These are phyloP conservation scores for Crithidia acanthocephali DNA, from an alignment of 208 protist genomes.

Conservation along the genomic window DNA sequence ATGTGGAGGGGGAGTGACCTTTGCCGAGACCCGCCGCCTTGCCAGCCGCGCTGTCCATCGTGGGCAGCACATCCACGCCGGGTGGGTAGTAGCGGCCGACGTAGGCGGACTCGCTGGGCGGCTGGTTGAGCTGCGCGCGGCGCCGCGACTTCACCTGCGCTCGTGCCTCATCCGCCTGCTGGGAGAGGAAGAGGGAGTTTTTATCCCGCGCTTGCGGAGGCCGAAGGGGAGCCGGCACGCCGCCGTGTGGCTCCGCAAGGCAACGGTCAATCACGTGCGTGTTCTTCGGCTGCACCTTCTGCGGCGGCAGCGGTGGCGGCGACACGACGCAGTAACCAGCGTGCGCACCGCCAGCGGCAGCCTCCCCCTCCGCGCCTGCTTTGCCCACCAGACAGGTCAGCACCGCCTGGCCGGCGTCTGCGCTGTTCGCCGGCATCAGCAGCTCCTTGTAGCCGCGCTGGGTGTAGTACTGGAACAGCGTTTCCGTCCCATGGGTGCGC, in stretches of 20 bases:
- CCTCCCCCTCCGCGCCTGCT: neutral
- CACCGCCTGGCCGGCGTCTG: conserved; percentile 24
- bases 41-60: neutral
- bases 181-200: conserved; percentile 19
- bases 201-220: conserved; percentile 22
- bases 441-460: conserved; percentile 58
- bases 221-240: conserved; percentile 14
- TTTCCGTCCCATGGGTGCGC: conserved; percentile 19
- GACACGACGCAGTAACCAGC: too few relatives aligned
- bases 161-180: conserved; percentile 19
- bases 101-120: conserved; percentile 22
- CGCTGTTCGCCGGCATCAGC: conserved; percentile 11
- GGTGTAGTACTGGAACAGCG: conserved; percentile 63
- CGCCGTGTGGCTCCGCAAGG: neutral
- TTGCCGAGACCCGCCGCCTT: neutral
- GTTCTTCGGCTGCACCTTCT: conserved; percentile 12
- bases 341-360: neutral
- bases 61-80: conserved; percentile 9
- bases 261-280: conserved; percentile 19
- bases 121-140: conserved; percentile 22
- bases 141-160: conserved; percentile 15
- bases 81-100: conserved; percentile 31
- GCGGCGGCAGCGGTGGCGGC: too few relatives aligned
- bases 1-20: neutral
- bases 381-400: conserved; percentile 18